phyloP scores from a whole-genome alignment of 176 grass and related monocot species.

The Ananas comosus region DNA sequence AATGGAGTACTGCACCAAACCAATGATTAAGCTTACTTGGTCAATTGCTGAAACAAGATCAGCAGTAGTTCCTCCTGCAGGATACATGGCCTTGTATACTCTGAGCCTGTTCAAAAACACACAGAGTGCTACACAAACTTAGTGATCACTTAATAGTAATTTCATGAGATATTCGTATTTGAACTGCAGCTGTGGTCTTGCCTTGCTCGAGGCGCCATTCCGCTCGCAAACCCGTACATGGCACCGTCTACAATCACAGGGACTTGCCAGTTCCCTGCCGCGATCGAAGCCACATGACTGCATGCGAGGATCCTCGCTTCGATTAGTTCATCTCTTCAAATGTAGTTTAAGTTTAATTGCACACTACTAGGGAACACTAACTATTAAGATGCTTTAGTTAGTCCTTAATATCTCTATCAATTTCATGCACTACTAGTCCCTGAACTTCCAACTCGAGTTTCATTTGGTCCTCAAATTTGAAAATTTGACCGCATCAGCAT shows the following conservation, averaged over 20 bases:
- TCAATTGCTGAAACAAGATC: slow-evolving; percentile 56
- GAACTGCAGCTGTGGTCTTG: not conserved
- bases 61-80: slow-evolving; percentile 38
- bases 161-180: no score
- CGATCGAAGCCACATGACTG: slow-evolving; percentile 58
- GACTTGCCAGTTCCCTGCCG: slow-evolving; percentile 43
- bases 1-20: no score
- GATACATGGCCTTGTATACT: slow-evolving; percentile 55
- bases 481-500: no score
- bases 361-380: no score
- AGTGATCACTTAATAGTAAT: not conserved
- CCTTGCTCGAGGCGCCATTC: slow-evolving; percentile 62
- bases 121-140: not conserved
- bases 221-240: slow-evolving; percentile 54
- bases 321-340: not conserved
- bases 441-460: no score
- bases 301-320: not conserved
- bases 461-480: no score
- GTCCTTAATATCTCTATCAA: no score
- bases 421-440: no score
- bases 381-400: no score
- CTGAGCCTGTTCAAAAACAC: slow-evolving; percentile 29
- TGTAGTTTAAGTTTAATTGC: not conserved
- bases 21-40: slow-evolving; percentile 34
- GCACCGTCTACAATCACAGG: slow-evolving; percentile 32